These are phyloP conservation scores for Soucietia sequanensis DNA, from an alignment of 805 yeast genomes.

Conservation along the genomic window DNA sequence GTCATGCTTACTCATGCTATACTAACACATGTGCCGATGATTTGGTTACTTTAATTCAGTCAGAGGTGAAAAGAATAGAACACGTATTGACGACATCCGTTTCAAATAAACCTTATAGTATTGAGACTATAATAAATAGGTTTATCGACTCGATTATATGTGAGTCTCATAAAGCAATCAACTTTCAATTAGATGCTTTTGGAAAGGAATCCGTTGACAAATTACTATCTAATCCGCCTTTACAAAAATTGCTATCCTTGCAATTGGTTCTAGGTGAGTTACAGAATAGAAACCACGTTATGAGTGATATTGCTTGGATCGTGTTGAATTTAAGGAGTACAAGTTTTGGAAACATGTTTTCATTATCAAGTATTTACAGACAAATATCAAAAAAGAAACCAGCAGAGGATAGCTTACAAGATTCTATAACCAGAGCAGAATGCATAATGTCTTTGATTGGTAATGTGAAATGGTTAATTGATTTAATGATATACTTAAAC, in stretches of 20 bases:
- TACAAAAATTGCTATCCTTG: slow-evolving; percentile 68
- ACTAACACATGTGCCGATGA: slow-evolving; percentile 69
- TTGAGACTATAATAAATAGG: slow-evolving; percentile 13
- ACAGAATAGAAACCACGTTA: slow-evolving; percentile 25
- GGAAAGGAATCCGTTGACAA: slow-evolving; percentile 75
- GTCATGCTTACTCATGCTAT: slow-evolving; percentile 72
- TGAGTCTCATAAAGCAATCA: slow-evolving; percentile 75
- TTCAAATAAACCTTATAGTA: slow-evolving; percentile 11
- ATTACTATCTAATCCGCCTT: slow-evolving; percentile 68
- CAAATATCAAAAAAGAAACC: slow-evolving; percentile 63
- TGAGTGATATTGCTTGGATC: slow-evolving; percentile 57
- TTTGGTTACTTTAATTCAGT: slow-evolving; percentile 54
- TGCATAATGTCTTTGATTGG: slow-evolving; percentile 66
- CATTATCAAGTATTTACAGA: slow-evolving; percentile 58
- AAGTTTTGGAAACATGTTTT: slow-evolving; percentile 67
- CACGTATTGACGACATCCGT: slow-evolving; percentile 10
- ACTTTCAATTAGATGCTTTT: slow-evolving; percentile 62
- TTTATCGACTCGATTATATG: slow-evolving; percentile 46
- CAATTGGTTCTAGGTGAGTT: slow-evolving; percentile 63
- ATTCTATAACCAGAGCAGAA: slow-evolving; percentile 60
- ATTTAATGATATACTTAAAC: slow-evolving; percentile 65
- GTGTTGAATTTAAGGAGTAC: slow-evolving; percentile 67
- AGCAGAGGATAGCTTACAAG: slow-evolving; percentile 50
- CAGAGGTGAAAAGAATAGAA: slow-evolving; percentile 34
- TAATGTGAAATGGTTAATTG: slow-evolving; percentile 81